Evolutionary conservation across 2,329 filamentous ascomycete species (phyloP).

Genomic region (Aspergillus puulaauensis): DNA sequence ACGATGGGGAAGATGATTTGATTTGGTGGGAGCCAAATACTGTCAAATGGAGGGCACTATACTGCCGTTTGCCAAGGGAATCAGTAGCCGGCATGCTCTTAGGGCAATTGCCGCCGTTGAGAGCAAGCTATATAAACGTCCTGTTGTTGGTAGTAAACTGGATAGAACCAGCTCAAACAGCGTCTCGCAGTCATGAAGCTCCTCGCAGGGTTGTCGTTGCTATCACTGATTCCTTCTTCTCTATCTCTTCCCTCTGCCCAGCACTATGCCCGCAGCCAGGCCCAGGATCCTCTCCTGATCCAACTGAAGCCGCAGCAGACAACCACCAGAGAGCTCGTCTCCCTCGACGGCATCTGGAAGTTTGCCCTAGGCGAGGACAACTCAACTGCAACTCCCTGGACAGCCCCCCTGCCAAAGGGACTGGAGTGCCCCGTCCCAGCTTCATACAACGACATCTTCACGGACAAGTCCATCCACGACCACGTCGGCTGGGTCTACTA

Average conservation of each 20-base stretch:
- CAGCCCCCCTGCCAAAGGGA: slow-evolving; percentile 1
- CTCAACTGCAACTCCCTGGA: background rate
- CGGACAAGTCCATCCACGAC: slow-evolving; percentile 18
- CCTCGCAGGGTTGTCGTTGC: background rate
- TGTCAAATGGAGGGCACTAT: background rate
- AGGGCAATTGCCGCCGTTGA: background rate
- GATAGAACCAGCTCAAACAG: background rate
- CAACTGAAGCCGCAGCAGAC: background rate
- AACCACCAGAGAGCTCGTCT: slow-evolving; percentile 11
- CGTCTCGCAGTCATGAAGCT: too few species aligned
- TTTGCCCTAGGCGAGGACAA: slow-evolving; percentile 9
- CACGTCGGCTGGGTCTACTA: slow-evolving; percentile 35
- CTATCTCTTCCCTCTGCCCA: background rate
- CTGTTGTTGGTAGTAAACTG: background rate
- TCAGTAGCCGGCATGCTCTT: background rate
- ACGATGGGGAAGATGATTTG: too few species aligned
- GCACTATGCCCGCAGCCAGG: background rate
- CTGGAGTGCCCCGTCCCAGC: slow-evolving; percentile 18
- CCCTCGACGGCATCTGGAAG: slow-evolving; percentile 17
- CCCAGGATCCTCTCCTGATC: background rate
- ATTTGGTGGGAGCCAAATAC: too few species aligned
- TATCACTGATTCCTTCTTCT: background rate
- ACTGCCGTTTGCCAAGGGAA: background rate
- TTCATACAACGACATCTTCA: slow-evolving; percentile 19
- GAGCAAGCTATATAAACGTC: background rate